Evolutionary conservation across 106 monocot genomes (phyloP), one percentile per base, ranked within the genome.

Genomic region (Dendrobium huoshanense): DNA sequence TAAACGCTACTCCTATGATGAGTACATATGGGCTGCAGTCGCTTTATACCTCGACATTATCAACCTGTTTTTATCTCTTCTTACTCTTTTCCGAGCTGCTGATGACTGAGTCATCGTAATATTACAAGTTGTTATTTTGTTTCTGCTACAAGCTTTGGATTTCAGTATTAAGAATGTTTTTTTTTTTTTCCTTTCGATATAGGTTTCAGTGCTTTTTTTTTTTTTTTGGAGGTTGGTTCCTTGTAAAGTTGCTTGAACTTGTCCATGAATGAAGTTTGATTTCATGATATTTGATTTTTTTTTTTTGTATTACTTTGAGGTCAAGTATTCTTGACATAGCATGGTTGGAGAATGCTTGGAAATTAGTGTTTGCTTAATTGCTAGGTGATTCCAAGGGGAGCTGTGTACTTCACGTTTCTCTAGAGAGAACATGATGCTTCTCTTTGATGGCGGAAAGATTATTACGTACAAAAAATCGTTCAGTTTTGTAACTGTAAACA

Each of bases 1-100:
- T 77, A 90, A 90, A 80, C 80, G 90, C 8, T 84, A 90, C 61
- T 22, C 47, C 8, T 90, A 87, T 11, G 90, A 90, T 16, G 84
- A 90, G 76, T 87, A 87, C 20, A 58, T 87, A 3, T 61, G 70
- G 74, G 87, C 87, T 42, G 77, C 84, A 0, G 80, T 87, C 24
- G 41, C 61, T 6, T 75, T 87, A 27, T 87, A 83, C 54, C 84
- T 87, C 3, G 83, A 81, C 22, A 70, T 84, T 29, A 54, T 87
- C 40, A 87, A 87, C 41, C 73, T 87, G 15, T 87, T 87, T 77
- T 31, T 73, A 5, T 59, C 87, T 4, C 54, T 83, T 33, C 76
- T 87, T 6, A 55, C 75, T 25, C 68, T 83, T 24, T 78, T 79
- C 19, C 42, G 79, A 59, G 80, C 42, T 48, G 54, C 72, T 15